Conservation (phyloP, 2,329 filamentous ascomycete species). For the Onygena corvina region DNA sequence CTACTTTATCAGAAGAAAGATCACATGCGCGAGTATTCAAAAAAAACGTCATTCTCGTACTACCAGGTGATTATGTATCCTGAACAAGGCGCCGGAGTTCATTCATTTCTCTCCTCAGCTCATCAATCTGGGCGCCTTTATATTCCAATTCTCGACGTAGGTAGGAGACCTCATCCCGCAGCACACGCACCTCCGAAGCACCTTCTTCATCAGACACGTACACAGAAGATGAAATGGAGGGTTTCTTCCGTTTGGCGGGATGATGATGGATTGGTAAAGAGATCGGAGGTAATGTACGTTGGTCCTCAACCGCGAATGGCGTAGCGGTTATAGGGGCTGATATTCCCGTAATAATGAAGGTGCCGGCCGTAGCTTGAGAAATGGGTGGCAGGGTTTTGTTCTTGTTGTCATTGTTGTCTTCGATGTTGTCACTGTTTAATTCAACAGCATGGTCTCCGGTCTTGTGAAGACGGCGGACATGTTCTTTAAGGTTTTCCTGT, state of each 20-base stretch:
- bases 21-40: not conserved
- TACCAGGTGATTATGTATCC: not conserved
- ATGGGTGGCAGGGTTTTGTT: not conserved
- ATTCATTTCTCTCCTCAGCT: constrained; percentile 20
- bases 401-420: not conserved
- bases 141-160: constrained; percentile 54
- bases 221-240: constrained; percentile 15
- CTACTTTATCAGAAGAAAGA: too few species aligned
- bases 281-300: not conserved
- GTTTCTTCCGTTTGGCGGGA: constrained; percentile 25
- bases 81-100: constrained; percentile 11
- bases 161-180: constrained; percentile 55
- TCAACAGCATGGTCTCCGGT: constrained; percentile 18
- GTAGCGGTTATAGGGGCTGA: not conserved
- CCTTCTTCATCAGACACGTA: constrained; percentile 18
- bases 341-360: constrained; percentile 1
- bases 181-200: constrained; percentile 28
- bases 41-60: not conserved
- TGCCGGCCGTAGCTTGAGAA: not conserved
- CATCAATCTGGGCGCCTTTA: constrained; percentile 34
- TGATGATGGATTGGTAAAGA: constrained; percentile 5
- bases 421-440: not conserved
- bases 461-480: constrained; percentile 78
- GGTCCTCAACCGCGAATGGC: not conserved
- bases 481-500: constrained; percentile 87